Evolutionary conservation across 1,139 yeast genomes (phyloP).

Genomic region (Citeromyces hawaiiensis): DNA sequence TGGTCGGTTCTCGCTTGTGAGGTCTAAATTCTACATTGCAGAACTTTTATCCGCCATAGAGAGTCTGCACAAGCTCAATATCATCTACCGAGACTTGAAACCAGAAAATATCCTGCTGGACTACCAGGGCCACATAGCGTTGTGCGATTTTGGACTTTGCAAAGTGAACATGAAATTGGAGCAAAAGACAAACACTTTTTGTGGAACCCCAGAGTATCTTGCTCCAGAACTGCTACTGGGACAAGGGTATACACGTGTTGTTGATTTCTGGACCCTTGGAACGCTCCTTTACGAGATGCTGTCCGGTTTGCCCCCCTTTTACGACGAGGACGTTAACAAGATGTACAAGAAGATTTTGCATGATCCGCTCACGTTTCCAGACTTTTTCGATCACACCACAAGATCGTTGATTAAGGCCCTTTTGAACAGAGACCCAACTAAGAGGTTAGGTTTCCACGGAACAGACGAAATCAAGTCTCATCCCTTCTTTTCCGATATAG

Average conservation of each 20-base stretch:
- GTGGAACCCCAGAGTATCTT: conserved; percentile 94
- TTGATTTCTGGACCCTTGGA: conserved; percentile 98
- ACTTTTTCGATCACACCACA: conserved; percentile 80
- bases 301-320: conserved; percentile 93
- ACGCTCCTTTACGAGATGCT: conserved; percentile 90
- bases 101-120: conserved; percentile 91
- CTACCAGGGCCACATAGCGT: conserved; percentile 93
- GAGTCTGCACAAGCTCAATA: conserved; percentile 79
- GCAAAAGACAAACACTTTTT: conserved; percentile 77
- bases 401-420: conserved; percentile 67
- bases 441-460: conserved; percentile 68
- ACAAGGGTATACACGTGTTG: conserved; percentile 89
- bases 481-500: conserved; percentile 80
- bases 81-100: conserved; percentile 87
- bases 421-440: conserved; percentile 73
- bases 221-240: conserved; percentile 90
- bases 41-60: conserved; percentile 88
- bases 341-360: conserved; percentile 91
- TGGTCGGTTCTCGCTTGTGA: conserved; percentile 77
- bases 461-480: conserved; percentile 79
- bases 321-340: conserved; percentile 84
- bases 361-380: conserved; percentile 82
- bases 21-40: conserved; percentile 89
- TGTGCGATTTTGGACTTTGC: conserved; percentile 94
- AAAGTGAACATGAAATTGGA: conserved; percentile 73